Percentiles rank a stretch among this genome's conserved stretches.
Conservation (phyloP, 805 yeast genomes). For the Teunomyces stri region DNA sequence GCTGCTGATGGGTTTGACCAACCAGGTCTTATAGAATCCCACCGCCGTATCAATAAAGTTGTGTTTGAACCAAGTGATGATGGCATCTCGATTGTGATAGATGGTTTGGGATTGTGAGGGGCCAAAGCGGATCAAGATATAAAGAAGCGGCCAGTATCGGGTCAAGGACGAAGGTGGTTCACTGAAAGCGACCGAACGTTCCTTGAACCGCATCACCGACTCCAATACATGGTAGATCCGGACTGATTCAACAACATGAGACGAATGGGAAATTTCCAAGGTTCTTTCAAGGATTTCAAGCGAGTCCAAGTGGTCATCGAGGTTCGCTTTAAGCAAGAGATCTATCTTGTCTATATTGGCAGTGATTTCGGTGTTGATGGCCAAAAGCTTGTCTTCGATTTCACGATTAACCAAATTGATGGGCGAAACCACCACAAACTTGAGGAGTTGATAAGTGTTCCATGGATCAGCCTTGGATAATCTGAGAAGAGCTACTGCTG, state of each 20-base stretch:
- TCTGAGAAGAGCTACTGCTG: slow-evolving; percentile 14
- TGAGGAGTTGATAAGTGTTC: slow-evolving; percentile 4
- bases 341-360: slow-evolving; percentile 23
- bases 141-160: slow-evolving; percentile 67
- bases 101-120: slow-evolving; percentile 47
- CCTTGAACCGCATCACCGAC: not conserved
- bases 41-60: slow-evolving; percentile 61
- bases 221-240: slow-evolving; percentile 6
- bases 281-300: slow-evolving; percentile 11
- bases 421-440: slow-evolving; percentile 16
- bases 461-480: slow-evolving; percentile 4
- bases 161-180: slow-evolving; percentile 38
- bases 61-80: slow-evolving; percentile 53
- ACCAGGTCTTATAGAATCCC: slow-evolving; percentile 82
- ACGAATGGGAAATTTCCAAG: not conserved
- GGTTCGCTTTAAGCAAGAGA: slow-evolving; percentile 18
- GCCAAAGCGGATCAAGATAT: slow-evolving; percentile 45
- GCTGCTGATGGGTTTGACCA: slow-evolving; percentile 68
- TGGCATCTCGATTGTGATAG: slow-evolving; percentile 51
- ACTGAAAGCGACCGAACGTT: not conserved
- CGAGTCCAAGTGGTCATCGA: slow-evolving; percentile 3
- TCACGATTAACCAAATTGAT: slow-evolving; percentile 24
- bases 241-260: slow-evolving; percentile 1
- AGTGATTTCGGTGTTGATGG: slow-evolving; percentile 22
- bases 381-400: slow-evolving; percentile 19